Base-by-base conservation (phyloP, 2,329 filamentous ascomycete genomes). In the Fusarium sp. region DNA sequence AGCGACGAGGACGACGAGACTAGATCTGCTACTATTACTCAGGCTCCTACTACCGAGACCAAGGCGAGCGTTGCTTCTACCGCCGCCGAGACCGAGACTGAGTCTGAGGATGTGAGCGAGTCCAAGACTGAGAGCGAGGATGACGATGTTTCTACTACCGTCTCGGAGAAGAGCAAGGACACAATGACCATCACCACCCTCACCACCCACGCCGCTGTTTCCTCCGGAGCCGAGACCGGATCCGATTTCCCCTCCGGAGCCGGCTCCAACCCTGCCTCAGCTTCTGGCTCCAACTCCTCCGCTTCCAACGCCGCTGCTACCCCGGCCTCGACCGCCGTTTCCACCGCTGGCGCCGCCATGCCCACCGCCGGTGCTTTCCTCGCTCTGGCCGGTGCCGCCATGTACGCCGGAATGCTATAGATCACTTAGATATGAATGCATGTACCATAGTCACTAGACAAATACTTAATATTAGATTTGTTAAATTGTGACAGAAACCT, bases 321-420 rank as follows among this genome's bases (percentile, higher is more conserved):
- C 24, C 54, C 60, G 47, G 62, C 57, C 26, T 45, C 62, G 21
- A 55, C 67, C 34, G 52, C 67, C 34, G 52, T 64, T 50, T 67
- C 69, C 40, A 70, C 71, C 40, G 68, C 60, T 40, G 71, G 69
- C 20, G 70, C 73, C 23, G 69, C 59, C 32, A 62, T 71, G 63
- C 61, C 73, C 23, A 72, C 74, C 23, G 71, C 68, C 39, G 73
- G 48, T 12, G 70, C 72, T 26, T 52, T 73, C 23, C 50, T 77
- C 19, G 75, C 76, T 30, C 39, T 75, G 43, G 76, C 73, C 43
- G 76, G 74, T 39, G 70, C 73, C 38, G 75, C 68, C 20, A 74
- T 72, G 47, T 73, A 69, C 43, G 62, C 68, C 45, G 75, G 71
- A 24, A 55, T 77, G 39, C 32, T 76, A 42, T 77, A 71, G 50